Conservation (phyloP, 495 filamentous ascomycete species). For the Tuber calosporum region DNA sequence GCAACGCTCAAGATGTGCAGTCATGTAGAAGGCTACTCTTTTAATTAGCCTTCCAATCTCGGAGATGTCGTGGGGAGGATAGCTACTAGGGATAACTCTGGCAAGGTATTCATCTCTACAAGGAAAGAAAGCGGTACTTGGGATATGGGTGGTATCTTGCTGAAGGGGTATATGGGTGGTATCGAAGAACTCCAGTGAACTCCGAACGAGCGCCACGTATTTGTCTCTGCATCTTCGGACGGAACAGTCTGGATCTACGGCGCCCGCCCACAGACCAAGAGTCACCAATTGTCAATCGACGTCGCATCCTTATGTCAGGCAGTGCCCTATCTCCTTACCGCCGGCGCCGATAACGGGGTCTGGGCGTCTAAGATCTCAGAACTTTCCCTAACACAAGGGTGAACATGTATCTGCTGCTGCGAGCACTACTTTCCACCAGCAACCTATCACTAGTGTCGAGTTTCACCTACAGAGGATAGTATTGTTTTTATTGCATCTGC, state of each 20-base stretch:
- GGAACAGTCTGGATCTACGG: conserved; percentile 95
- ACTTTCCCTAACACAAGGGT: conserved; percentile 69
- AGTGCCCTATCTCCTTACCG: conserved; percentile 79
- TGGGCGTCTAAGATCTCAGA: conserved; percentile 93
- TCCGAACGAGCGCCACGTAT: conserved; percentile 81
- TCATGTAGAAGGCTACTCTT: conserved; percentile 81
- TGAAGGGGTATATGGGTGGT: conserved; percentile 71
- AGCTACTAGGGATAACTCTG: conserved; percentile 82
- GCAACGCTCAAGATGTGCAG: conserved; percentile 68
- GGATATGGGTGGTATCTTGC: conserved; percentile 70
- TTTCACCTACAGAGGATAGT: conserved; percentile 94
- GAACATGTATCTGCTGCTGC: conserved; percentile 55
- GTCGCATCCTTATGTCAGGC: conserved; percentile 68
- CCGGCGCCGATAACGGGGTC: conserved; percentile 84
- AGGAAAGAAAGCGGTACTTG: conserved; percentile 78
- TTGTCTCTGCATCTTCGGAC: conserved; percentile 85
- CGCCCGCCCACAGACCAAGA: conserved; percentile 74
- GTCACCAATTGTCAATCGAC: conserved; percentile 74
- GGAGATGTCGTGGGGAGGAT: conserved; percentile 66
- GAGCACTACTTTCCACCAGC: conserved; percentile 84
- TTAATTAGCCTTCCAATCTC: conserved; percentile 86
- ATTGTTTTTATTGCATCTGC: conserved; percentile 89
- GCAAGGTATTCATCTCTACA: conserved; percentile 78
- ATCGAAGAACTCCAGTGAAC: conserved; percentile 96
- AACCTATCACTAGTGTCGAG: conserved; percentile 90